phyloP scores from a whole-genome alignment of 2,329 filamentous ascomycete species.

The Fusarium sp. region DNA sequence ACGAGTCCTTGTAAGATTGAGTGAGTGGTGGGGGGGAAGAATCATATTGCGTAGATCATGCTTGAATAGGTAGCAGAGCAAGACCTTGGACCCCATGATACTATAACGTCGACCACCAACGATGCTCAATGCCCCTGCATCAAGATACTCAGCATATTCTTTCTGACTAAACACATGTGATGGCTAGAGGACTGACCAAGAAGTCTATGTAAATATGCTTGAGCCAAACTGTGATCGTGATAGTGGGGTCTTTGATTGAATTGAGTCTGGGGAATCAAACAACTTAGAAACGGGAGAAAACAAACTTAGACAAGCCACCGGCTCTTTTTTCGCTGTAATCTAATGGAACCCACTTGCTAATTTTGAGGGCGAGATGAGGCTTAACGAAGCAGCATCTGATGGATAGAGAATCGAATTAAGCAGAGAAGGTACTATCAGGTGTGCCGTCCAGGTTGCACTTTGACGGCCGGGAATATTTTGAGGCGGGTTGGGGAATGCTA shows the following conservation, averaged over 20 bases:
- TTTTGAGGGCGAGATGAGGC: conserved; percentile 48
- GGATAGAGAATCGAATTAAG: conserved; percentile 29
- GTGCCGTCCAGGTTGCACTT: conserved; percentile 48
- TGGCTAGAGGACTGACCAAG: neutral
- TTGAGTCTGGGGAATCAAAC: conserved; percentile 39
- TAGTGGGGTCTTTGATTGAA: conserved; percentile 6
- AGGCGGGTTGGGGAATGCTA: conserved; percentile 50
- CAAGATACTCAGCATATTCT: neutral
- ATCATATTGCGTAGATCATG: neutral
- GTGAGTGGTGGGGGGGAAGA: conserved; percentile 4
- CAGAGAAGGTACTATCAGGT: conserved; percentile 32
- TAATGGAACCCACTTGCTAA: conserved; percentile 46
- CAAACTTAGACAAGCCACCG: conserved; percentile 43
- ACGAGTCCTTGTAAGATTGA: neutral
- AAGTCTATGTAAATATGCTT: conserved; percentile 21
- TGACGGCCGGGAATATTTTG: conserved; percentile 28
- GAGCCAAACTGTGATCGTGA: conserved; percentile 8
- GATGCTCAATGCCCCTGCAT: neutral
- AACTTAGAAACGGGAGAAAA: conserved; percentile 19
- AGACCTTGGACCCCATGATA: neutral
- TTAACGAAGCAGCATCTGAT: conserved; percentile 33
- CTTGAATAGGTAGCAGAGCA: neutral
- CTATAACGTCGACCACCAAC: neutral
- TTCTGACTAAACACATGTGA: neutral
- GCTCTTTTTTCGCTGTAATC: conserved; percentile 49